Evolutionary conservation across 1,284 basidiomycete genomes (phyloP).

Genomic region (Ganoderma multipileum): DNA sequence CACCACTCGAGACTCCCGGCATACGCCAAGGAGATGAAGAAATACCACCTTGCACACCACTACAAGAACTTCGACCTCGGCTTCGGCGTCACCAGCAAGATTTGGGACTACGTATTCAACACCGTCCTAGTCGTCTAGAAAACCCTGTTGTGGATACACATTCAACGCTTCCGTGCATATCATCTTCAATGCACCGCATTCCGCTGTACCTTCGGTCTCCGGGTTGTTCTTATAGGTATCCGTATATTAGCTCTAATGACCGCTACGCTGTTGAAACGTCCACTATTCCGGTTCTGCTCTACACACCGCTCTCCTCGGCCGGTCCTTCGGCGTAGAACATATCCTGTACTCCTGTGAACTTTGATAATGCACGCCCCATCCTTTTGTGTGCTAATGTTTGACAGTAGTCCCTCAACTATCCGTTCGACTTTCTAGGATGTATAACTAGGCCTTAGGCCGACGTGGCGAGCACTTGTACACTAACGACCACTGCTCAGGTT

Average conservation of each 20-base stretch:
- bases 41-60: conserved; percentile 98
- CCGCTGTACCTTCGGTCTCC: neutral
- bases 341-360: neutral
- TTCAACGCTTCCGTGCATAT: neutral
- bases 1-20: conserved; percentile 91
- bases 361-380: neutral
- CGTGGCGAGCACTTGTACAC: neutral
- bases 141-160: neutral
- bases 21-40: conserved; percentile 93
- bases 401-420: neutral
- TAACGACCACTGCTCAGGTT: neutral
- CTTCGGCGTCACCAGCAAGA: conserved; percentile 96
- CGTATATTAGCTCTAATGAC: conserved; percentile 11
- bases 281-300: neutral
- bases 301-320: neutral
- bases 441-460: neutral
- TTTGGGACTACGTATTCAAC: conserved; percentile 95
- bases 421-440: neutral
- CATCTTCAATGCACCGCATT: conserved; percentile 5
- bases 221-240: conserved; percentile 4
- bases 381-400: neutral
- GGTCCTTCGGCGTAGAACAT: neutral
- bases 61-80: conserved; percentile 99
- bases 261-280: conserved; percentile 1
- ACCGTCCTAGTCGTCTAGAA: conserved; percentile 74